Evolutionary conservation across 1,139 yeast genomes (phyloP), one percentile per base, ranked within the genome.

Genomic region (Taiozyma sp.): DNA sequence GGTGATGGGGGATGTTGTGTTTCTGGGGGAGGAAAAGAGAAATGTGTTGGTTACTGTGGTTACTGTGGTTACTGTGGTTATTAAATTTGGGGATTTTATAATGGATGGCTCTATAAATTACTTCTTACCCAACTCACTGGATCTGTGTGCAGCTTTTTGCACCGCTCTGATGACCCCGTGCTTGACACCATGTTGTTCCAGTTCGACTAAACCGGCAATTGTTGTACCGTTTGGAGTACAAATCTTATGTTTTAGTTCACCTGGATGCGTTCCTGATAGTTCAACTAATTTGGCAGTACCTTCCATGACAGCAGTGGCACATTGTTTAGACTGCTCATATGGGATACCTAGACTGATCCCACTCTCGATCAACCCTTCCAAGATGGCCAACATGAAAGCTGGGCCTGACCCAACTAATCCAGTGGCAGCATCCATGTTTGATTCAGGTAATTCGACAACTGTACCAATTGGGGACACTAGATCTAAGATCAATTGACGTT

Each of bases 181-280:
- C 71, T 97, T 83, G 46, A 93, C 88, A 44, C 91, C 95, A 48
- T 83, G 83, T 61, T 90, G 97, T 71, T 93, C 99, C 85, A 95
- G 81, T 60, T 83, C 88, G 68, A 91, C 78, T 55, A 95, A 74
- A 0, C 99, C 99, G 5, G 97, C 96, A 66, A 95, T 93, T 9
- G 99, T 93, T 49, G 97, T 91, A 40, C 99, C 99, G 35, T 95
- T 99, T 19, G 99, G 99, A 0, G 99, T 93, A 66, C 97, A 90
- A 7, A 93, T 95, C 63, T 85, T 86, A 66, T 88, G 84, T 65
- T 88, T 87, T 67, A 93, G 76, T 21, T 80, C 89, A 11, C 95
- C 95, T n/a, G 99, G 99, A 64, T 91, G 97, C 43, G 79, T 81
- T 3, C 90, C 91, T n/a, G 89, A 80, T 29, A 63, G 50, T 64